phyloP scores from a whole-genome alignment of 495 filamentous ascomycete species.

The Xylaria bambusicola region DNA sequence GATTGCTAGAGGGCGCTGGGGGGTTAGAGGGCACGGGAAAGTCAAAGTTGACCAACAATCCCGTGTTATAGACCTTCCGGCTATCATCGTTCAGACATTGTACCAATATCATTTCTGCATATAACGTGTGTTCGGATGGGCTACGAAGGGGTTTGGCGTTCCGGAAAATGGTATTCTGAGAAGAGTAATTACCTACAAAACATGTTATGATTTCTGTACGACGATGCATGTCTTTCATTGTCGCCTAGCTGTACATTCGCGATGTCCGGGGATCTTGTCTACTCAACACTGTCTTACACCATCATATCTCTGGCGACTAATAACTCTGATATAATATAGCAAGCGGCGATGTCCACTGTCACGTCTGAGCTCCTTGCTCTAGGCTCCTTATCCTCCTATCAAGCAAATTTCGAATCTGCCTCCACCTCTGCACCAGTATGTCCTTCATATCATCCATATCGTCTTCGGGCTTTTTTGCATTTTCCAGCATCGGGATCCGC shows the following conservation, averaged over 20 bases:
- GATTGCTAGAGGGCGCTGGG: constrained; percentile 23
- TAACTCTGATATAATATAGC: too few species aligned
- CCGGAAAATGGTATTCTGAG: not conserved
- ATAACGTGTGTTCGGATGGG: not conserved
- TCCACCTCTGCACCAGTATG: constrained; percentile 51
- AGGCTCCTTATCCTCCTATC: constrained; percentile 24
- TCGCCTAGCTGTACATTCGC: not conserved
- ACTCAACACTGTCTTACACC: not conserved
- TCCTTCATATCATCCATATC: too few species aligned
- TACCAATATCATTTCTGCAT: not conserved
- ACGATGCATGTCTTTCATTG: not conserved
- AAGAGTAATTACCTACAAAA: not conserved
- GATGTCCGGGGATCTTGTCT: not conserved
- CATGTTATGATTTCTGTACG: too few species aligned
- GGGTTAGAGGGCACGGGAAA: constrained; percentile 12
- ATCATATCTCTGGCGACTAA: too few species aligned
- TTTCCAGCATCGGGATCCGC: constrained; percentile 35
- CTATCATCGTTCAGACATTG: not conserved
- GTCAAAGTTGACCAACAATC: constrained; percentile 11
- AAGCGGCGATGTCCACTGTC: not conserved
- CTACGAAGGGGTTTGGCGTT: constrained; percentile 5
- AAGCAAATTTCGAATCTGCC: constrained; percentile 51
- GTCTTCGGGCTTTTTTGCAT: constrained; percentile 31
- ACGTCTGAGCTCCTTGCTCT: constrained; percentile 12
- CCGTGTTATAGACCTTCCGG: not conserved